Evolutionary conservation across 31 red algal genomes (phyloP).

Genomic region (Bonnemaisonia californica): DNA sequence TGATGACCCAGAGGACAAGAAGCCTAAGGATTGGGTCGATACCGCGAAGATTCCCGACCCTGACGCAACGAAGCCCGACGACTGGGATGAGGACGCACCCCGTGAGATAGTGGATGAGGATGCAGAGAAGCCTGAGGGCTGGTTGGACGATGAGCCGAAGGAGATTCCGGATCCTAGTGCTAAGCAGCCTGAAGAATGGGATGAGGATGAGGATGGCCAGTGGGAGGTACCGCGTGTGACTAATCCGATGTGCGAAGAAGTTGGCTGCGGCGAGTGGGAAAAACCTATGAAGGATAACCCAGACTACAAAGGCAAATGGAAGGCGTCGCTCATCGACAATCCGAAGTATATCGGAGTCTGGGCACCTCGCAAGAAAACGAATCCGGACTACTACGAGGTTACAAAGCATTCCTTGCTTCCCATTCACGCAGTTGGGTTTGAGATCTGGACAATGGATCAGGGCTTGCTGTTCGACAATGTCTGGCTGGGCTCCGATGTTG

Average conservation of each 20-base stretch:
- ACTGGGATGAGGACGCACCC: constrained; percentile 97
- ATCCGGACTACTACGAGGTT: constrained; percentile 88
- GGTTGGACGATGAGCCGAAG: constrained; percentile 87
- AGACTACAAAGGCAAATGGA: constrained; percentile 94
- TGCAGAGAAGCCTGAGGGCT: constrained; percentile 77
- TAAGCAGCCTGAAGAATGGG: constrained; percentile 79
- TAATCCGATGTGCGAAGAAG: constrained; percentile 92
- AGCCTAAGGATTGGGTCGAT: constrained; percentile 96
- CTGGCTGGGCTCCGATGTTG: constrained; percentile 56
- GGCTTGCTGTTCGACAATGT: constrained; percentile 94
- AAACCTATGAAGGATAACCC: constrained; percentile 90
- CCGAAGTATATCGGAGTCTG: constrained; percentile 89
- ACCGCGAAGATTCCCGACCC: constrained; percentile 81
- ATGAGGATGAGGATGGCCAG: constrained; percentile 91
- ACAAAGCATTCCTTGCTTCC: constrained; percentile 60
- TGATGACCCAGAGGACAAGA: constrained; percentile 90
- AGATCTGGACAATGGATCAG: constrained; percentile 98
- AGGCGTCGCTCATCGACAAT: constrained; percentile 86
- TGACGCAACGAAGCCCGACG: constrained; percentile 84
- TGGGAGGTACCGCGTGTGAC: constrained; percentile 79
- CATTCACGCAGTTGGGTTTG: constrained; percentile 70
- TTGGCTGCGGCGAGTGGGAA: constrained; percentile 92
- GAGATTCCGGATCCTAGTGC: constrained; percentile 82
- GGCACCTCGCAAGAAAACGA: constrained; percentile 84
- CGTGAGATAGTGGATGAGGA: constrained; percentile 77